Base-by-base conservation (phyloP, 495 filamentous ascomycete species). In the Elaphomyces granulatus region DNA sequence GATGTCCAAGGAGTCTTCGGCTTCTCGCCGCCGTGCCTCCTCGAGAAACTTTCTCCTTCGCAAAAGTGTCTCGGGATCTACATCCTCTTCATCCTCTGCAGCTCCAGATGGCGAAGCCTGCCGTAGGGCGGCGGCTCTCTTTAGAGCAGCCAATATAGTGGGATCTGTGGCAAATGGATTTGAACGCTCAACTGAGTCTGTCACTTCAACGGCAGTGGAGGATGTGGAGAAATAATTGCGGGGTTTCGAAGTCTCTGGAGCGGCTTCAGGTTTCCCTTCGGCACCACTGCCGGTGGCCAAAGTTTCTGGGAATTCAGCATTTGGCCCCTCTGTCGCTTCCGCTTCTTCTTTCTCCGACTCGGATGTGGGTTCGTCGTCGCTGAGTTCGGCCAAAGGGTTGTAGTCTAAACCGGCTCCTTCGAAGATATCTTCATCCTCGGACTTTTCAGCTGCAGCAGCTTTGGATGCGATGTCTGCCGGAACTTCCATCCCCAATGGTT, bases 1-100 rank as follows among this genome's bases (percentile, higher is more conserved):
- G 63, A 98, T 72, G 59, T 98, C 90, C 32, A 87, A 83, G 8
- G 83, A 77, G 60, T 98, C 90, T 32, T 87, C 72, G 45, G 81
- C 81, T 32, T 78, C 72, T 4, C 51, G 56, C 4, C 61, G 60
- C 18, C 53, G 58, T 4, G 58, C 60, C 33, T 77, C 71, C 46
- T 83, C 73, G 8, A 94, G 61, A 62, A 94, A 80, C 43, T 75
- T 77, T 51, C 74, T 77, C 15, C 79, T 75, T 17, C 78, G 80
- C 40, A 74, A 75, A 30, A 74, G 68, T 31, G 71, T 71, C 2
- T 67, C 69, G 26, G 56, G 53, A 40, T 66, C 67, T 2, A 59
- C 56, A 42, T 64, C 64, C 14, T 56, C 60, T 23, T 70, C 63
- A 37, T 66, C 64, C 16, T 65, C 63, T 2, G 56, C 60, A 16